phyloP scores from a whole-genome alignment of 2,329 filamentous ascomycete species.

The Phoma sp. region DNA sequence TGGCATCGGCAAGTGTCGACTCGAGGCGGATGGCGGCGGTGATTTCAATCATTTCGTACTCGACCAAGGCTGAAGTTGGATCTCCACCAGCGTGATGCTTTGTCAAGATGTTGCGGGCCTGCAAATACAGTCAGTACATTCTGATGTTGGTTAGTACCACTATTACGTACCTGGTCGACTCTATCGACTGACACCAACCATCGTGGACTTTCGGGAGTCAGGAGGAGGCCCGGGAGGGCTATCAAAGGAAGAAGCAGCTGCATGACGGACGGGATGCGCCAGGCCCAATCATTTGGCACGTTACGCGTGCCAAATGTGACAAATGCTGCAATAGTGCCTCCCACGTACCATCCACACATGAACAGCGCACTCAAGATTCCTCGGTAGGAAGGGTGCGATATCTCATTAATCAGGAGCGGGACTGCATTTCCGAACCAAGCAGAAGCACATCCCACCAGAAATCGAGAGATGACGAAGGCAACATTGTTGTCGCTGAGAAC shows the following conservation, averaged over 20 bases:
- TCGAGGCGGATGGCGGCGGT: slow-evolving; percentile 6
- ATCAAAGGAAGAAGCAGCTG: slow-evolving; percentile 32
- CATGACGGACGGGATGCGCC: slow-evolving; percentile 32
- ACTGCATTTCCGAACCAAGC: slow-evolving; percentile 43
- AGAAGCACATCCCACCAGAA: slow-evolving; percentile 47
- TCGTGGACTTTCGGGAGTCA: slow-evolving; percentile 48
- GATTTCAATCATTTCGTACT: slow-evolving; percentile 22
- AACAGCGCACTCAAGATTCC: slow-evolving; percentile 44
- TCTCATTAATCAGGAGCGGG: slow-evolving; percentile 51
- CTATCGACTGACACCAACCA: slow-evolving; percentile 56
- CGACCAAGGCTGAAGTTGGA: slow-evolving; percentile 16
- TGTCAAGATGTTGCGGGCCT: slow-evolving; percentile 11
- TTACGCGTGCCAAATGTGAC: slow-evolving; percentile 56
- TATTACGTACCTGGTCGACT: slow-evolving; percentile 41
- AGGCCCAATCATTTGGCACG: slow-evolving; percentile 48
- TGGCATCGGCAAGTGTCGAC: slow-evolving; percentile 19
- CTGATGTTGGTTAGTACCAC: slow-evolving; percentile 18
- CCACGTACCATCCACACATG: slow-evolving; percentile 51
- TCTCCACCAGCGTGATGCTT: slow-evolving; percentile 28
- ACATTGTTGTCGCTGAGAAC: slow-evolving; percentile 26
- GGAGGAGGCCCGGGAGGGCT: slow-evolving; percentile 52
- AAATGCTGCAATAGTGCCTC: slow-evolving; percentile 46
- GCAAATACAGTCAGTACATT: slow-evolving; percentile 32
- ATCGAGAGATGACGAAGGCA: slow-evolving; percentile 46
- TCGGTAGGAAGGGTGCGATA: slow-evolving; percentile 51